Evolutionary conservation across 148 eudicot genomes (phyloP).

Genomic region (Rhododendron molle): DNA sequence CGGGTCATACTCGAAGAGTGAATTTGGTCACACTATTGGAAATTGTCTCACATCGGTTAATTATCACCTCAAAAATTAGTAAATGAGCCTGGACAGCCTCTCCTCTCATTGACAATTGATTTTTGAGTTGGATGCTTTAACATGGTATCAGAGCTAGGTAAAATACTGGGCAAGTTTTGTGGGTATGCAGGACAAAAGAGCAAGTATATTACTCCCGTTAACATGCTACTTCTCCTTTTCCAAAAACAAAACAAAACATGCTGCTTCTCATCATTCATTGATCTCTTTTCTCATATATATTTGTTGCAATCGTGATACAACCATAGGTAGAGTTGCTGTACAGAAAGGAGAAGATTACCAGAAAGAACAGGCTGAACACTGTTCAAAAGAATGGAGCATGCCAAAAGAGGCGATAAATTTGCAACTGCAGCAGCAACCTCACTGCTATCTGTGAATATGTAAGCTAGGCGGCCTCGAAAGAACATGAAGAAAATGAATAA

Average conservation of each 20-base stretch:
- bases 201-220: no score
- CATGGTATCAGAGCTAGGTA: not conserved
- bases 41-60: no score
- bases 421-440: constrained; percentile 58
- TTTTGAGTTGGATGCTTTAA: no score
- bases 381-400: constrained; percentile 52
- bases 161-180: not conserved
- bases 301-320: not conserved
- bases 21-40: not conserved
- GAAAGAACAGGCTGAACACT: constrained; percentile 69
- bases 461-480: constrained; percentile 43
- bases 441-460: constrained; percentile 54
- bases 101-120: no score
- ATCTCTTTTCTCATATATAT: not conserved
- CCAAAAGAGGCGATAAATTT: constrained; percentile 52
- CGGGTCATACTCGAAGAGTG: not conserved
- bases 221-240: no score
- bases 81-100: no score
- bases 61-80: no score
- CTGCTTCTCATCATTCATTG: not conserved
- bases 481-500: constrained; percentile 34
- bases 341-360: constrained; percentile 26
- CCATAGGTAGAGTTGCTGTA: not conserved
- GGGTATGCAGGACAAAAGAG: not conserved
- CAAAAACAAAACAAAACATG: no score